Evolutionary conservation across 176 grass and related monocot genomes (phyloP).

Genomic region (Oryza punctata): DNA sequence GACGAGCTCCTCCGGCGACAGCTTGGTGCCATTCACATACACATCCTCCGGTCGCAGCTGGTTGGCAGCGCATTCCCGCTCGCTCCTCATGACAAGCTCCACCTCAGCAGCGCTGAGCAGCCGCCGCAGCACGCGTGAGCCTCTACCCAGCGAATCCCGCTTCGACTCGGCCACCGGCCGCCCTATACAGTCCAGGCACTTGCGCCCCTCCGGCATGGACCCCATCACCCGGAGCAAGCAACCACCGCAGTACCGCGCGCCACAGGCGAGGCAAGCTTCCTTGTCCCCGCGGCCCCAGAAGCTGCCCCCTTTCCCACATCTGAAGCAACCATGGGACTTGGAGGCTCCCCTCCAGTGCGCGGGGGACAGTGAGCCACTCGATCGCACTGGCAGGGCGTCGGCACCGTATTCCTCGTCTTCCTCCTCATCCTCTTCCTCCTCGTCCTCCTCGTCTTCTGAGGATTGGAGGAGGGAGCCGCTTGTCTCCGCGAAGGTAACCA

Average conservation of each 20-base stretch:
- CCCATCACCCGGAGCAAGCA: constrained; percentile 89
- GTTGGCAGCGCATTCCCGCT: constrained; percentile 73
- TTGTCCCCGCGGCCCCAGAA: constrained; percentile 70
- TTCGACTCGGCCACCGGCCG: constrained; percentile 61
- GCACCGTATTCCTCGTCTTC: neutral
- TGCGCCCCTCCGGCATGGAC: constrained; percentile 93
- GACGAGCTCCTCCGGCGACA: constrained; percentile 66
- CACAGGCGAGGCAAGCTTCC: constrained; percentile 78
- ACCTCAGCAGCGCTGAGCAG: constrained; percentile 75
- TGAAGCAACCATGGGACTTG: constrained; percentile 61
- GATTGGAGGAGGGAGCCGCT: constrained; percentile 54
- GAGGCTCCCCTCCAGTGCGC: neutral
- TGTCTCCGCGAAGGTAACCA: constrained; percentile 50
- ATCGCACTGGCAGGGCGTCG: constrained; percentile 17
- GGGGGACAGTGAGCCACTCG: constrained; percentile 51
- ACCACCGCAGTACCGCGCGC: constrained; percentile 65
- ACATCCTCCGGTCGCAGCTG: constrained; percentile 76
- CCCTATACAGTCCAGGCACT: constrained; percentile 80
- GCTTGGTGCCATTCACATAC: constrained; percentile 67
- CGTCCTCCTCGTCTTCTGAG: constrained; percentile 34
- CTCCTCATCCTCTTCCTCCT: neutral
- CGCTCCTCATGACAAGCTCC: constrained; percentile 76
- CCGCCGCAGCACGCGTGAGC: constrained; percentile 68
- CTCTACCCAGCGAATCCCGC: constrained; percentile 62
- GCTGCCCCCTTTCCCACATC: constrained; percentile 68